Evolutionary conservation across 768 basidiomycete species (phyloP).

Genomic region (Rhodotorula graminis): DNA sequence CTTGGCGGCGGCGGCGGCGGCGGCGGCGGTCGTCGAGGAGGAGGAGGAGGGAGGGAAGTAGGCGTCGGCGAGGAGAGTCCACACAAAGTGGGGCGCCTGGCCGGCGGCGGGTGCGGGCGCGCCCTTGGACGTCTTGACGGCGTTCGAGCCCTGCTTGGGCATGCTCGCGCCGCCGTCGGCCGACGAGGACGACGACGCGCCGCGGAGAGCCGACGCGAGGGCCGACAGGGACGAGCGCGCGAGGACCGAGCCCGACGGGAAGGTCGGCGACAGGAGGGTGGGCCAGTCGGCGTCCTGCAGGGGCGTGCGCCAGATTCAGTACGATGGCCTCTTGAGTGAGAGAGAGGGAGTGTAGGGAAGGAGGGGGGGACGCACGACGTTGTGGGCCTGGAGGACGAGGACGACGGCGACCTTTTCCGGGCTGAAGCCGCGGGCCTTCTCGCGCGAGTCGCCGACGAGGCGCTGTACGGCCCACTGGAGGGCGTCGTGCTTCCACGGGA

Average conservation of each 20-base stretch:
- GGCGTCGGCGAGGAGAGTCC: constrained; percentile 74
- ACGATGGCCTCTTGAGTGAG: background rate
- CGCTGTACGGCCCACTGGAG: constrained; percentile 52
- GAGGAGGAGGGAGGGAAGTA: constrained; percentile 54
- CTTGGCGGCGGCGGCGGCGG: background rate
- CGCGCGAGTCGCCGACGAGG: constrained; percentile 33
- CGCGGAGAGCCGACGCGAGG: constrained; percentile 76
- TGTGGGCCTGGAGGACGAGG: constrained; percentile 59
- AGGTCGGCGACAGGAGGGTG: constrained; percentile 61
- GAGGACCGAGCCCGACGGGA: constrained; percentile 65
- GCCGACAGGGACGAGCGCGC: constrained; percentile 64
- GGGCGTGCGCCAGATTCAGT: too few relatives aligned
- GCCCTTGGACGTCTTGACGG: constrained; percentile 40
- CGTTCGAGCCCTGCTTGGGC: constrained; percentile 34
- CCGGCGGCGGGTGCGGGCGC: constrained; percentile 55
- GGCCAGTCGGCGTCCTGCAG: constrained; percentile 60
- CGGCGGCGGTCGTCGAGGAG: too few relatives aligned
- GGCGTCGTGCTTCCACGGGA: constrained; percentile 55
- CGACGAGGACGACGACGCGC: constrained; percentile 22
- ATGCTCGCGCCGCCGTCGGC: background rate
- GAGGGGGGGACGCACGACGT: constrained; percentile 20
- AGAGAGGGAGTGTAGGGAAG: background rate
- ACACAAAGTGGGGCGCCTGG: constrained; percentile 76
- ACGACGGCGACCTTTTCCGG: constrained; percentile 82
- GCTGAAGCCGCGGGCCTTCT: constrained; percentile 63